Base-by-base conservation (phyloP, 768 basidiomycete genomes). In the Calocybe indica region DNA sequence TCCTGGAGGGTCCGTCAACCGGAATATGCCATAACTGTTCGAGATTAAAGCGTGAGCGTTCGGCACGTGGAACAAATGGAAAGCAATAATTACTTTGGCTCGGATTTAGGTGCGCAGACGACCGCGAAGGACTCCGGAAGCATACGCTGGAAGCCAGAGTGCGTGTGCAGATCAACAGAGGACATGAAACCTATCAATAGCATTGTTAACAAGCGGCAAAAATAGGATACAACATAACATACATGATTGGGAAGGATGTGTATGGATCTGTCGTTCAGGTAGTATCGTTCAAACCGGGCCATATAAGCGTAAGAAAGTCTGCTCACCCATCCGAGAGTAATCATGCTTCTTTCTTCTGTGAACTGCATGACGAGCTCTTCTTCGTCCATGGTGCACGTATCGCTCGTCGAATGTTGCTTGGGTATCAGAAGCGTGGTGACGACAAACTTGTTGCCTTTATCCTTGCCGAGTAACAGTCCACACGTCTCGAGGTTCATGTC, bases 361-460 rank as follows among this genome's bases (percentile, higher is more conserved):
- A 94, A 91, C 55, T 81, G 78, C 65, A 92, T 67, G 6, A 92
- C 88, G 40, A 90, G 68, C 61, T 94, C 92, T 56, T 94, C 92
- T 59, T 87, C 83, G 45, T 90, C 84, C 86, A 92, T 94, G 31
- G 83, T 82, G 63, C 92, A 95, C n/a, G 90, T 91, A 67, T 95
- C 90, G 49, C 84, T 82, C 52, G 90, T 91, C 50, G 88, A 84
- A 49, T 82, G 83, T 58, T 95, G 92, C 63, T 79, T 87, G n/a
- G 92, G 92, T 12, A 95, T 83, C 58, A 95, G 65, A 58, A 95
- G 62, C 41, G 85, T 87, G 47, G 88, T 83, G n/a, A 93, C 88
- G 2, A 78, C 64, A 56, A 68, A 91, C 61, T 77, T 80, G 57
- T 71, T 72, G 29, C 79, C 79, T 47, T 69, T 70, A 43, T 72